Evolutionary conservation across 768 basidiomycete genomes (phyloP).

Genomic region (Panaeolus cyanescens): DNA sequence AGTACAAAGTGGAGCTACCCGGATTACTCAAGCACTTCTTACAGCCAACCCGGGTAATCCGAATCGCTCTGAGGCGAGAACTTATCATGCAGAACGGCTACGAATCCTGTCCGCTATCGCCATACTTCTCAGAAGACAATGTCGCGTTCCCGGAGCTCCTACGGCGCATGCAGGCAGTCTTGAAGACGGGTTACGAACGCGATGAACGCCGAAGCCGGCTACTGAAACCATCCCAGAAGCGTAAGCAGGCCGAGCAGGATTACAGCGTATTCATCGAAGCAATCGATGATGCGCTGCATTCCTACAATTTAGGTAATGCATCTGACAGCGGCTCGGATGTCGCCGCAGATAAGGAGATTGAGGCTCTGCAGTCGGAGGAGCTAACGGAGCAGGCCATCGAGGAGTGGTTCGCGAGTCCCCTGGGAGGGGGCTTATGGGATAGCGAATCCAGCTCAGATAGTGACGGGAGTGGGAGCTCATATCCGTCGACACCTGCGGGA

Average conservation of each 20-base stretch:
- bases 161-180: background rate
- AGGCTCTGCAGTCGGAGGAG: background rate
- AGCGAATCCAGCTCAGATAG: too few species aligned
- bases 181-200: background rate
- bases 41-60: background rate
- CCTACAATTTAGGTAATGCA: background rate
- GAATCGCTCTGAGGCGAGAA: background rate
- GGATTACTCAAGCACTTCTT: background rate
- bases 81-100: background rate
- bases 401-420: background rate
- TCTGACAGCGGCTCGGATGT: too few species aligned
- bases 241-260: background rate
- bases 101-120: background rate
- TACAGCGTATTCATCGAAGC: background rate
- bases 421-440: too few species aligned
- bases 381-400: background rate
- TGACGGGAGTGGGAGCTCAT: background rate
- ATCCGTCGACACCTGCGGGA: background rate
- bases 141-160: background rate
- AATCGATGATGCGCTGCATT: background rate
- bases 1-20: background rate
- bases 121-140: background rate
- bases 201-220: background rate
- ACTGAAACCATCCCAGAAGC: background rate
- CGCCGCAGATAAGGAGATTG: too few species aligned